phyloP scores from a whole-genome alignment of 1,284 basidiomycete genomes.

The Ustilago curta region DNA sequence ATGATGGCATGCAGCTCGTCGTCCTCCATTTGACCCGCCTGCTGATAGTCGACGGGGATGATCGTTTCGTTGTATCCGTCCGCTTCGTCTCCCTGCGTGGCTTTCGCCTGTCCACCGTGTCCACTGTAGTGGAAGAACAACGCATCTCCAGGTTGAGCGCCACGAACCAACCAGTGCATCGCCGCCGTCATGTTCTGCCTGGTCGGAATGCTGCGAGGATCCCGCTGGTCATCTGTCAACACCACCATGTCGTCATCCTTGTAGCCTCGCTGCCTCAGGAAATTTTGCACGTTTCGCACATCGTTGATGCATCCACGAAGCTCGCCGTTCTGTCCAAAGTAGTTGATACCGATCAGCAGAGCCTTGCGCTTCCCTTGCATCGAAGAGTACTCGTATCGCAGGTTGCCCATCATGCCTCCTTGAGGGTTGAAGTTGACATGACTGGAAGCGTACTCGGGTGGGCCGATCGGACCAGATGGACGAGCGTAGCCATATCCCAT shows the following conservation, averaged over 20 bases:
- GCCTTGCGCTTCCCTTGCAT: constrained; percentile 69
- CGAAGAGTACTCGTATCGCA: constrained; percentile 64
- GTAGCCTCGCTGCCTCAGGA: constrained; percentile 66
- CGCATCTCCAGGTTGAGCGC: constrained; percentile 64
- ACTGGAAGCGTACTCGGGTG: constrained; percentile 57
- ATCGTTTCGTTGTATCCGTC: constrained; percentile 69
- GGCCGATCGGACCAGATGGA: constrained; percentile 49
- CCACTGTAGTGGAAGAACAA: constrained; percentile 69
- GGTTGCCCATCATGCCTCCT: constrained; percentile 61
- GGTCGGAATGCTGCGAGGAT: constrained; percentile 66
- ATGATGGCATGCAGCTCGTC: constrained; percentile 68
- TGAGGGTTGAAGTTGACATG: constrained; percentile 60
- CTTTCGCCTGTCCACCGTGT: constrained; percentile 68
- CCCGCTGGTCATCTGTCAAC: constrained; percentile 62
- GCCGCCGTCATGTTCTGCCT: constrained; percentile 68
- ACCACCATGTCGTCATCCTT: constrained; percentile 68
- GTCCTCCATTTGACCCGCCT: constrained; percentile 67
- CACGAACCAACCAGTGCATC: constrained; percentile 68
- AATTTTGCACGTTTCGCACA: constrained; percentile 66
- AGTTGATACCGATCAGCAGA: constrained; percentile 69
- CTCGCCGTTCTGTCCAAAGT: constrained; percentile 58
- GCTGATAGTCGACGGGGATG: constrained; percentile 67
- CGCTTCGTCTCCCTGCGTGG: constrained; percentile 66
- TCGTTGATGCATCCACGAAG: constrained; percentile 69
- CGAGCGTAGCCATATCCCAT: constrained; percentile 49